Conservation (phyloP, 495 filamentous ascomycete genomes). For the Platismatia glauca region DNA sequence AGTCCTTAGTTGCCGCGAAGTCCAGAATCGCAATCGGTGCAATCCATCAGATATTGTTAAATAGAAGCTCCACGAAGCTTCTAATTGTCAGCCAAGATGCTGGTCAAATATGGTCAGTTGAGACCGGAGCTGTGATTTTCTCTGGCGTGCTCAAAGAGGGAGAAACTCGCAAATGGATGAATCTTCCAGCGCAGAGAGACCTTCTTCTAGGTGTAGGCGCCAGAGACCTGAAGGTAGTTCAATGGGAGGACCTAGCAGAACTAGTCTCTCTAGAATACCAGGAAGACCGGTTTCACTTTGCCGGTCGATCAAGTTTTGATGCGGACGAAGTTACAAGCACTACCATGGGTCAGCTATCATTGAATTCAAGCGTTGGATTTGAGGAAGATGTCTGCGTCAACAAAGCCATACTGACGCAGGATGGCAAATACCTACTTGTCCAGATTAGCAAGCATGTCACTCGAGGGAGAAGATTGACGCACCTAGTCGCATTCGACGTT, state of each 20-base stretch:
- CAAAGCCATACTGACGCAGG: not conserved
- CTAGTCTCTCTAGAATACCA: not conserved
- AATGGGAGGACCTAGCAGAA: constrained; percentile 14
- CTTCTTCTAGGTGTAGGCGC: constrained; percentile 7
- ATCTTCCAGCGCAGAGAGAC: constrained; percentile 9
- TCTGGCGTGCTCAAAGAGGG: not conserved
- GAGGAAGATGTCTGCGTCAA: not conserved
- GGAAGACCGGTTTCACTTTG: not conserved
- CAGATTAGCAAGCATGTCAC: not conserved
- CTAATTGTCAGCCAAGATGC: constrained; percentile 10
- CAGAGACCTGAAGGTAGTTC: constrained; percentile 1
- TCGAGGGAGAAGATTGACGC: not conserved
- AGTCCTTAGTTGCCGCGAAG: not conserved
- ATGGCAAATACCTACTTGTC: not conserved
- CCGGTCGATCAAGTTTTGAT: not conserved
- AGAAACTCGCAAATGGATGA: constrained; percentile 10
- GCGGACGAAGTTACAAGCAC: not conserved
- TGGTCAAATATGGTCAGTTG: constrained; percentile 17
- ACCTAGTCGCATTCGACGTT: not conserved
- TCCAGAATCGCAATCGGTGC: not conserved
- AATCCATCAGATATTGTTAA: constrained; percentile 14
- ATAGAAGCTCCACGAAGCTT: constrained; percentile 9
- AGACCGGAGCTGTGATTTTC: not conserved
- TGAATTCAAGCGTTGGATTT: not conserved
- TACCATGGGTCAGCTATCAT: not conserved